Evolutionary conservation across 1,139 yeast species (phyloP), one percentile per base, ranked within the genome.

Genomic region (Geotrichum fermentans): DNA sequence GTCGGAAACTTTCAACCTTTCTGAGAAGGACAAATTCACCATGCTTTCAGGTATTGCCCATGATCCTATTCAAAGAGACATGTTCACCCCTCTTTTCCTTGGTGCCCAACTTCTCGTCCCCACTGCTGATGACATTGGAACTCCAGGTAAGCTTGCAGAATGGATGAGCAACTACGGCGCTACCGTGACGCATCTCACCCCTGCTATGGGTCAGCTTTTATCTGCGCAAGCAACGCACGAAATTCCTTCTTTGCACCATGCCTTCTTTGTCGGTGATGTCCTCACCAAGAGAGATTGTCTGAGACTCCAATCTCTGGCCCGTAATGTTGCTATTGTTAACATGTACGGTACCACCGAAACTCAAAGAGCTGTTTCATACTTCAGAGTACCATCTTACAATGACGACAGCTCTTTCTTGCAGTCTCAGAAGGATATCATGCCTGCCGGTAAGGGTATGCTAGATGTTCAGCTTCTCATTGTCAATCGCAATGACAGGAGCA

Each of bases 271-370:
- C 24, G 99, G 98, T 61, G 99, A 94, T 68, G 86, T 94, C 57
- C 74, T 94, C 56, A 94, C 99, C 56, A 92, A 92, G 71, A 83
- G 98, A 70, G 98, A 94, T 68, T 92, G 98, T 69, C 72, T 87
- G 59, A 79, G 97, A 63, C 75, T 94, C 60, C 98, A 94, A 67
- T 79, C 92, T 2, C 75, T 94, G 61, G 98, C 97, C 7, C 82
- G 83, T 63, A 90, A 92, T 63, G 95, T 88, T 47, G 73, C 71
- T 63, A 90, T 94, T 64, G 95, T 94, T 56, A 94, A 94, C 70
- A 94, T 94, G 99, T 94, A 94, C 66, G 99, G 99, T 63, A 94
- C 98, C 36, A 94, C 99, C 10, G 99, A 94, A 70, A 94, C 98
- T 14, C 99, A 94, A 72, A 80, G 98, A 65, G 89, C 98, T 1